Evolutionary conservation across 495 filamentous ascomycete genomes (phyloP).

Genomic region (Lepraria neglecta): DNA sequence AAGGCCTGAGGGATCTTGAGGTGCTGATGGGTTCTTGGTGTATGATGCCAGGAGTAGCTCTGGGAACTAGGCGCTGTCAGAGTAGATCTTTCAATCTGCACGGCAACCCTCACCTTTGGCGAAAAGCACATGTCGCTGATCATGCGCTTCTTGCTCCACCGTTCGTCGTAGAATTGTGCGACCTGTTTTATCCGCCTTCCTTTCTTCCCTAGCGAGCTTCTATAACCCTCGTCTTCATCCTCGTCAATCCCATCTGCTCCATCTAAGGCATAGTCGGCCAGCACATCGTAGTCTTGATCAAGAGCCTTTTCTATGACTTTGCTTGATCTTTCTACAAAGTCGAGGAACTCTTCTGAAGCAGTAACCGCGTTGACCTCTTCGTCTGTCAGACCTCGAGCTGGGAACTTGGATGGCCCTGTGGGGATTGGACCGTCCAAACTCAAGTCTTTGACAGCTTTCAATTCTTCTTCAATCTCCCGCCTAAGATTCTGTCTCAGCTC

Average conservation of each 20-base stretch:
- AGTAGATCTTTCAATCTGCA: background rate
- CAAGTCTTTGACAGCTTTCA: conserved; percentile 59
- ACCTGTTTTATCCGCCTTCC: conserved; percentile 78
- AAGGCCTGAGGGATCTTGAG: conserved; percentile 90
- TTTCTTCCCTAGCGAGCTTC: conserved; percentile 59
- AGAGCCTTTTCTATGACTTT: conserved; percentile 96
- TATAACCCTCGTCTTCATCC: conserved; percentile 67
- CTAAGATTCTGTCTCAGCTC: conserved; percentile 79
- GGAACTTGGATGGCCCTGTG: conserved; percentile 54
- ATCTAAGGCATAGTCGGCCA: conserved; percentile 86
- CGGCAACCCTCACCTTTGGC: too few relatives aligned
- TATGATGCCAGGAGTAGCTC: conserved; percentile 91
- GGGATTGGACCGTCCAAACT: conserved; percentile 46
- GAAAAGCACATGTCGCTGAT: conserved; percentile 89
- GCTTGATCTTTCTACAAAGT: conserved; percentile 90
- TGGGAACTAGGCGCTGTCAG: conserved; percentile 54
- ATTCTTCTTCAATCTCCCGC: conserved; percentile 86
- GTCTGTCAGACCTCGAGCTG: conserved; percentile 68
- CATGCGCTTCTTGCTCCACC: conserved; percentile 97
- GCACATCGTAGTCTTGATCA: conserved; percentile 88
- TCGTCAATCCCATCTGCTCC: conserved; percentile 63
- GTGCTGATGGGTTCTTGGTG: conserved; percentile 91
- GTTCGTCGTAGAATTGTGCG: conserved; percentile 86
- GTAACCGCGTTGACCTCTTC: conserved; percentile 89
- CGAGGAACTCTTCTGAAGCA: conserved; percentile 86